A percentile compares a stretch with the other conserved stretches of the same genome.
Evolutionary conservation across 345 rosid genomes (phyloP).

Genomic region (Clausena lansium): DNA sequence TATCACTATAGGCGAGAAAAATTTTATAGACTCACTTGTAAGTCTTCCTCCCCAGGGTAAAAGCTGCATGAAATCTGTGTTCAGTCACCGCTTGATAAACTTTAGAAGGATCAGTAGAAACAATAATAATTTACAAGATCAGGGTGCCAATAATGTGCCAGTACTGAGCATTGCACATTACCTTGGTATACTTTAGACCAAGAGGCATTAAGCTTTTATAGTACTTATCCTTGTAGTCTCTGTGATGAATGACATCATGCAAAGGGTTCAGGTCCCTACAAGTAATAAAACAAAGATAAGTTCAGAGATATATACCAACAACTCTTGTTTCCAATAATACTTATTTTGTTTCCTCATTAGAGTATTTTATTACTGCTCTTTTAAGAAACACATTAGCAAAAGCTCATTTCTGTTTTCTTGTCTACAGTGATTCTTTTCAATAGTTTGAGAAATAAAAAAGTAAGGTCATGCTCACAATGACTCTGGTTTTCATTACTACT

Average conservation of each 20-base stretch:
- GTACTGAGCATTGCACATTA: constrained; percentile 24
- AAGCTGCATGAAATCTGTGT: constrained; percentile 62
- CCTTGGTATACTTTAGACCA: constrained; percentile 67
- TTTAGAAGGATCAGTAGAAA: constrained; percentile 13
- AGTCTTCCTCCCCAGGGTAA: constrained; percentile 98
- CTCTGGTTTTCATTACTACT: neutral
- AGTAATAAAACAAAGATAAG: constrained; percentile 11
- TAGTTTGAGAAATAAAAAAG: no score
- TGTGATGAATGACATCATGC: constrained; percentile 49
- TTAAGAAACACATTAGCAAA: no score
- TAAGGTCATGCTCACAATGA: neutral
- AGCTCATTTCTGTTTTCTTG: no score
- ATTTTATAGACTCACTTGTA: constrained; percentile 76
- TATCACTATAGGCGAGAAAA: constrained; percentile 72
- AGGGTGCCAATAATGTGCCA: constrained; percentile 1
- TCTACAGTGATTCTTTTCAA: no score
- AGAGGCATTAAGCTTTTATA: constrained; percentile 57
- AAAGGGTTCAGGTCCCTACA: constrained; percentile 91
- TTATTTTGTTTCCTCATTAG: neutral
- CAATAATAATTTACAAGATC: neutral
- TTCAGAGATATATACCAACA: neutral
- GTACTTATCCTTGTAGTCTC: constrained; percentile 75
- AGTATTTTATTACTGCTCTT: neutral
- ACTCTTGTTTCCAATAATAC: neutral
- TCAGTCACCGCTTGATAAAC: constrained; percentile 35